A percentile compares a stretch with the other conserved stretches of the same genome.
Evolutionary conservation across 2,329 filamentous ascomycete species (phyloP).

Genomic region (Fusarium sororula): DNA sequence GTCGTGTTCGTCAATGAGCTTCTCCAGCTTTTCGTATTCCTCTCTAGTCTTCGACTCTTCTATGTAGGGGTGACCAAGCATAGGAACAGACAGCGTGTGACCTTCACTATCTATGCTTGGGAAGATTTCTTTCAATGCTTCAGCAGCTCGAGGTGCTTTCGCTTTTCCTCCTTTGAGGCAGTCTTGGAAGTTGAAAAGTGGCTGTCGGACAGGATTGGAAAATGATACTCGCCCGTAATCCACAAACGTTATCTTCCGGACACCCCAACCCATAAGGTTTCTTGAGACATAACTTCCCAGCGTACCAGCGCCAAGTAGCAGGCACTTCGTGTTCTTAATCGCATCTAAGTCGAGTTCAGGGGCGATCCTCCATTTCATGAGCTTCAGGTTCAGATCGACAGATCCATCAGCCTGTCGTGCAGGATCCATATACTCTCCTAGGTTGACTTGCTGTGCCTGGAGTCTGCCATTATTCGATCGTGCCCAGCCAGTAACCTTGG

Average conservation of each 20-base stretch:
- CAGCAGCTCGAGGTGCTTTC: constrained; percentile 84
- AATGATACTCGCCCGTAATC: constrained; percentile 94
- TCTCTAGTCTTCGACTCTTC: constrained; percentile 74
- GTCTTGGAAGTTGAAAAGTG: constrained; percentile 89
- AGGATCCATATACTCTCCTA: constrained; percentile 95
- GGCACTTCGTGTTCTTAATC: constrained; percentile 89
- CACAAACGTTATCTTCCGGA: constrained; percentile 93
- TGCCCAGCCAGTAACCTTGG: constrained; percentile 96
- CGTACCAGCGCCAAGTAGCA: constrained; percentile 91
- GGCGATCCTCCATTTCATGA: constrained; percentile 98
- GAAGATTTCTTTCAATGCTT: constrained; percentile 85
- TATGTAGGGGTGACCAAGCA: constrained; percentile 89
- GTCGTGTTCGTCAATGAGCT: constrained; percentile 85
- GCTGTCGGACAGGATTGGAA: constrained; percentile 95
- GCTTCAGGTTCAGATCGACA: constrained; percentile 93
- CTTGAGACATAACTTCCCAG: constrained; percentile 93
- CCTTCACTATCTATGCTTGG: constrained; percentile 87
- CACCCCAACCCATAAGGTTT: constrained; percentile 94
- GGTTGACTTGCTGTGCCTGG: constrained; percentile 78
- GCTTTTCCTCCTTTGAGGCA: constrained; percentile 84
- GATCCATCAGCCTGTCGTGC: constrained; percentile 87
- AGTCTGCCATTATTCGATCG: constrained; percentile 82
- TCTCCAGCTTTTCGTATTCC: constrained; percentile 79
- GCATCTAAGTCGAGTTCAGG: constrained; percentile 86
- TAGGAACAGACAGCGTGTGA: constrained; percentile 86